Percentiles rank a stretch among this genome's conserved stretches.
phyloP scores from a whole-genome alignment of 2,329 filamentous ascomycete species.

The Nemania sp. region DNA sequence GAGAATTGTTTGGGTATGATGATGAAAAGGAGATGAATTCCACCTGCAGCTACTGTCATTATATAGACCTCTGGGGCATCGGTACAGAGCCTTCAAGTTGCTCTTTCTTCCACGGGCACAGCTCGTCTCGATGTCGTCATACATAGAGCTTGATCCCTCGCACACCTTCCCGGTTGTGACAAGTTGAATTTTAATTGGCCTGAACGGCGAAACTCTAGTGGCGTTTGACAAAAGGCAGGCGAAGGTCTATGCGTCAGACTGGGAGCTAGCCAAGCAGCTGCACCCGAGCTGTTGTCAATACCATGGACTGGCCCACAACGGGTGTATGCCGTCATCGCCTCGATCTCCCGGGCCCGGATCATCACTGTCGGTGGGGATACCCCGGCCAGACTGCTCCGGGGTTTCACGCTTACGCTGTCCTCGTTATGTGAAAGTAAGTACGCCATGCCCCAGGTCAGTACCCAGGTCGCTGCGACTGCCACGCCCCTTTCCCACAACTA shows the following conservation, averaged over 20 bases:
- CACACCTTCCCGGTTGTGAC: not conserved
- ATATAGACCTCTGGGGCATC: slow-evolving; percentile 18
- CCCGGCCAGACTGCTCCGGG: not conserved
- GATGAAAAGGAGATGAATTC: not conserved
- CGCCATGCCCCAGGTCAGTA: too few species aligned
- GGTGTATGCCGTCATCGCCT: slow-evolving; percentile 23
- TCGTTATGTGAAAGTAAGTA: too few species aligned
- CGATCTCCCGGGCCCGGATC: not conserved
- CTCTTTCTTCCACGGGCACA: not conserved
- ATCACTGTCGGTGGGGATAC: slow-evolving; percentile 3
- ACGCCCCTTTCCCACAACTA: not conserved
- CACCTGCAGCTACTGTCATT: slow-evolving; percentile 2
- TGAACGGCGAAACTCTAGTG: not conserved
- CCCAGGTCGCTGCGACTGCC: not conserved
- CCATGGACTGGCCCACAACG: not conserved
- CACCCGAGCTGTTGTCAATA: not conserved
- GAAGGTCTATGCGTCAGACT: slow-evolving; percentile 10
- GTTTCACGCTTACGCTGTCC: too few species aligned
- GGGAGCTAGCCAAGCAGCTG: not conserved
- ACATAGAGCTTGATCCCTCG: slow-evolving; percentile 13
- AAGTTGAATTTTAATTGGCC: slow-evolving; percentile 10
- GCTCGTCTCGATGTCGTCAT: slow-evolving; percentile 22
- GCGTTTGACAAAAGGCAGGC: slow-evolving; percentile 4
- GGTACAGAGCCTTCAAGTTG: not conserved
- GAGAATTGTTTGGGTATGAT: slow-evolving; percentile 1